These are phyloP conservation scores for Sambucus nigra DNA, from an alignment of 129 eudicot species.

Conservation along the genomic window DNA sequence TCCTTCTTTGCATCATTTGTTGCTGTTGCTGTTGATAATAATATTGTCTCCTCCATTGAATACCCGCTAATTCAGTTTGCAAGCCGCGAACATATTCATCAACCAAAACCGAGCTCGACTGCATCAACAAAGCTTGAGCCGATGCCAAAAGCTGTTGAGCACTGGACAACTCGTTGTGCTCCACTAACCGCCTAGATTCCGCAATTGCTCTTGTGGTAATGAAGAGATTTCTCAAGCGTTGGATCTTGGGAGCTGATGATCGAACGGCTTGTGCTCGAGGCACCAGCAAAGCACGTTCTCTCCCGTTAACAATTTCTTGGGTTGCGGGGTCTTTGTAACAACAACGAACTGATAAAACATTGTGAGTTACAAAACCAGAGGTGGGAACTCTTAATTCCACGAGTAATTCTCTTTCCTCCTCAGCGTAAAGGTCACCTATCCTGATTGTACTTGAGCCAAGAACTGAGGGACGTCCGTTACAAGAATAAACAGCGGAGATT, in stretches of 20 bases:
- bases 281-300: constrained; percentile 48
- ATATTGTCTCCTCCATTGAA: constrained; percentile 37
- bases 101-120: constrained; percentile 29
- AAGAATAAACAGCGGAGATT: constrained; percentile 62
- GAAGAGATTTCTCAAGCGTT: constrained; percentile 63
- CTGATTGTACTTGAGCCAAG: constrained; percentile 39
- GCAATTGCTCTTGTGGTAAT: constrained; percentile 70
- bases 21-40: constrained; percentile 30
- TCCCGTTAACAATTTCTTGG: constrained; percentile 38
- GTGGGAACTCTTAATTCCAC: constrained; percentile 62
- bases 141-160: constrained; percentile 70
- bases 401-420: constrained; percentile 68
- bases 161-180: constrained; percentile 42
- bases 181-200: constrained; percentile 62
- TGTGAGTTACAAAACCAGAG: constrained; percentile 43
- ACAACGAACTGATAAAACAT: constrained; percentile 56
- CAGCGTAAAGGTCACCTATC: constrained; percentile 76
- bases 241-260: constrained; percentile 37
- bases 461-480: constrained; percentile 40
- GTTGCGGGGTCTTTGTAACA: constrained; percentile 63
- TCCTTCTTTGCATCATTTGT: constrained; percentile 14
- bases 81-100: constrained; percentile 39
- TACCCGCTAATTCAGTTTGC: constrained; percentile 56
- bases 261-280: constrained; percentile 53
- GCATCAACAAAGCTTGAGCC: constrained; percentile 53